Evolutionary conservation across 2,329 filamentous ascomycete genomes (phyloP), one percentile per base, ranked within the genome.

Genomic region (Verticillium zaregamsianum): DNA sequence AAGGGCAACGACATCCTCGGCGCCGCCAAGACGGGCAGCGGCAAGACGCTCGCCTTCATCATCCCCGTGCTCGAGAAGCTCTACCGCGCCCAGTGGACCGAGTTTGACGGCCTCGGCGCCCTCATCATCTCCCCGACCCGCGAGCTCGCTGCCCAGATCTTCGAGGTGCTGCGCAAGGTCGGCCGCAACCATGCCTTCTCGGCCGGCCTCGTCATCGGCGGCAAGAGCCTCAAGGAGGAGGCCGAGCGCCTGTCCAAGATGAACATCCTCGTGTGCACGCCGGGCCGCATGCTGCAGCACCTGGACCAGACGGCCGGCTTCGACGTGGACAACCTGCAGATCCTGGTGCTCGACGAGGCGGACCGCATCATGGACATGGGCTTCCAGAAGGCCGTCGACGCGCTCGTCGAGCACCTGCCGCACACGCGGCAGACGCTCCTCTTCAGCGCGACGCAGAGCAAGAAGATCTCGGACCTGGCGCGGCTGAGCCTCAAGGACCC

Each of bases 281-380:
- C 95, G 0, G 95, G 95, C 2, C 87, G 95, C 39, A 96, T 99
- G 84, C 79, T 98, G 68, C 95, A 99, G 76, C 95, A 99, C 75
- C 81, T 99, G 70, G 94, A 96, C 70, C 93, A 97, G 79, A 98
- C 94, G 0, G 91, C 92, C 0, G 88, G 90, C 20, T 90, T 99
- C 71, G 92, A 94, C 66, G 90, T 94, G 65, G 90, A 95, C 73
- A 95, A 96, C 72, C 75, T 99, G 66, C 92, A 96, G 77, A 91
- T 99, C 73, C 80, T 99, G 58, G 93, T 99, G 0, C 81, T 99
- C 61, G 95, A 99, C 70, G 95, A 99, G 75, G 95, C 95, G 3
- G 95, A 99, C 74, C 87, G 95, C 45, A 97, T 97, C 71, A 88
- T 99, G 84, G 95, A 99, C 71, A 95, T 98, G 92, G 95, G 95